These are phyloP conservation scores for Pseudohalonectria lignicola DNA, from an alignment of 2,329 filamentous ascomycete genomes.

Conservation along the genomic window DNA sequence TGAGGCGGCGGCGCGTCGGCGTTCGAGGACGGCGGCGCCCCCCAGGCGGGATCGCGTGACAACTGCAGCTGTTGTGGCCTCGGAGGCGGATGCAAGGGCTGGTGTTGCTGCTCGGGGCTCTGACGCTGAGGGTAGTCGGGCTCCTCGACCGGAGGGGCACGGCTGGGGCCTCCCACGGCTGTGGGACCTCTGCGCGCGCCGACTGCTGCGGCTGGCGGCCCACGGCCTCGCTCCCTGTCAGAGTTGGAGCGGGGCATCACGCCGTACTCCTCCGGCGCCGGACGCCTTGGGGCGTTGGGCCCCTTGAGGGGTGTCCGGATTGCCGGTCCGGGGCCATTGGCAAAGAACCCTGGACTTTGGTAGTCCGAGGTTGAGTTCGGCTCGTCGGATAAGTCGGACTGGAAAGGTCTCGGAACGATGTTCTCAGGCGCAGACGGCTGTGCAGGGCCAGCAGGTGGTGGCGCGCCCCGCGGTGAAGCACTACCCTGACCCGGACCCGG, in stretches of 20 bases:
- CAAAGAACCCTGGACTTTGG: neutral
- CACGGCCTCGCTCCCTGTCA: neutral
- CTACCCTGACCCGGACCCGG: no score
- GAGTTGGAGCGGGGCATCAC: constrained; percentile 1
- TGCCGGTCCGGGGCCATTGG: neutral
- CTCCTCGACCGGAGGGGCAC: neutral
- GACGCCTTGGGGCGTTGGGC: neutral
- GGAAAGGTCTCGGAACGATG: no score
- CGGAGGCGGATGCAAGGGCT: neutral
- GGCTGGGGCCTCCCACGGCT: neutral
- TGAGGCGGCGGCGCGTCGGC: neutral
- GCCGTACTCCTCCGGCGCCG: constrained; percentile 1
- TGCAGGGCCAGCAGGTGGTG: no score
- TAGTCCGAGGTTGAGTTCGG: neutral
- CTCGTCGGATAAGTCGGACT: no score
- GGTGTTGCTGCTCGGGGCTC: neutral
- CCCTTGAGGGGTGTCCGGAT: no score
- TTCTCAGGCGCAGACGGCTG: no score
- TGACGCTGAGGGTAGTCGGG: neutral
- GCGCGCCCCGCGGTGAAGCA: neutral
- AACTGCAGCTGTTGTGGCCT: constrained; percentile 1
- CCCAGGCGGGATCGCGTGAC: constrained; percentile 1
- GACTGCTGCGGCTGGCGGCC: neutral
- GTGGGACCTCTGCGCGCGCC: neutral
- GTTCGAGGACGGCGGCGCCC: neutral